Conservation (phyloP, 768 basidiomycete species). For the Leccinellum luteum region DNA sequence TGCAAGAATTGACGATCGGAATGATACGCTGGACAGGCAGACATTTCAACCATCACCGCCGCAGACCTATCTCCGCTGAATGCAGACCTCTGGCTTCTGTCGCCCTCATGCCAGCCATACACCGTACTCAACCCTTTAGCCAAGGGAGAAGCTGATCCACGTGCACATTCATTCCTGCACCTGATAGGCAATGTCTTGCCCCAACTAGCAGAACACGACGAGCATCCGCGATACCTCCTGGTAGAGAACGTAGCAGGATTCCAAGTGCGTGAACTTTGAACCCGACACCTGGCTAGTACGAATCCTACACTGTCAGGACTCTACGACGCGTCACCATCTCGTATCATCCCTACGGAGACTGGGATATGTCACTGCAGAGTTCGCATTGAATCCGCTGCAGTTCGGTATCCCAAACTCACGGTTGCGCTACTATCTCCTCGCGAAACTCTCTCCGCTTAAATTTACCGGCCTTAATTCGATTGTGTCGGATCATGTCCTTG, state of each 20-base stretch:
- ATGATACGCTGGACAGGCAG: conserved; percentile 38
- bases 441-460: conserved; percentile 44
- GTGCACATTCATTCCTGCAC: conserved; percentile 74
- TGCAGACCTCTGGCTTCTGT: conserved; percentile 73
- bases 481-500: conserved; percentile 36
- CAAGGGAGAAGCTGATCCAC: conserved; percentile 68
- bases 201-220: conserved; percentile 41
- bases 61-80: conserved; percentile 42
- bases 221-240: conserved; percentile 58
- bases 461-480: conserved; percentile 32
- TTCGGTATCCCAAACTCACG: conserved; percentile 83
- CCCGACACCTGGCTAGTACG: neutral
- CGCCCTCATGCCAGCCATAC: conserved; percentile 84
- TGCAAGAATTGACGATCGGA: neutral
- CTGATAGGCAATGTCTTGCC: conserved; percentile 64
- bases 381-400: conserved; percentile 72
- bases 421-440: conserved; percentile 76
- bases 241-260: conserved; percentile 85
- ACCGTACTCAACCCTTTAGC: conserved; percentile 74
- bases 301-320: conserved; percentile 45
- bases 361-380: conserved; percentile 58
- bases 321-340: conserved; percentile 59
- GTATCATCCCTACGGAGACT: conserved; percentile 49
- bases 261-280: conserved; percentile 48
- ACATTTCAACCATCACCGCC: conserved; percentile 60